Conservation (phyloP, 176 grass and related monocot species). For the Melocanna baccifera region DNA sequence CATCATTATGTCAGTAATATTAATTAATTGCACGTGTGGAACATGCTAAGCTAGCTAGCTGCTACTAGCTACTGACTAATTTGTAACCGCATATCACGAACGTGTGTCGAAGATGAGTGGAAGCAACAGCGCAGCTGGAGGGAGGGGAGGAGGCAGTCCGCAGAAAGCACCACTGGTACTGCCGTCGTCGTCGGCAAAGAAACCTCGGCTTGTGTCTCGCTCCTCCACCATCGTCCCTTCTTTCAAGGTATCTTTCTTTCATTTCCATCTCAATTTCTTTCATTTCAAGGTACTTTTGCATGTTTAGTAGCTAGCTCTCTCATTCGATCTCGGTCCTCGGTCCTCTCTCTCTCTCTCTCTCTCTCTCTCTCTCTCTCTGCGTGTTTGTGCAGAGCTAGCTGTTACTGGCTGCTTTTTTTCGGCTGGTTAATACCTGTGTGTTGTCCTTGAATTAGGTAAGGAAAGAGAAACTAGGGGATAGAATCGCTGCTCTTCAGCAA, state of each 20-base stretch:
- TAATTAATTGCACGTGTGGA: neutral
- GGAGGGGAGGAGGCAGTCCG: neutral
- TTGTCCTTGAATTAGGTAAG: constrained; percentile 59
- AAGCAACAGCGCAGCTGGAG: neutral
- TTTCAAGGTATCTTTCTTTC: constrained; percentile 57
- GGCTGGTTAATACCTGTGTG: neutral
- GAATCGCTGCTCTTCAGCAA: constrained; percentile 94
- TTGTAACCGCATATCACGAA: no score
- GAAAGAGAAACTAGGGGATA: constrained; percentile 97
- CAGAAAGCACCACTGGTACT: neutral
- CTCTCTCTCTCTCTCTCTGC: neutral
- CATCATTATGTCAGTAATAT: neutral
- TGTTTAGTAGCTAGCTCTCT: no score
- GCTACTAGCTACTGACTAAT: neutral
- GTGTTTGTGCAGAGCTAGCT: neutral
- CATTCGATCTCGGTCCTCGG: neutral
- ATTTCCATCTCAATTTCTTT: neutral
- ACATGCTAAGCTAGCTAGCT: neutral
- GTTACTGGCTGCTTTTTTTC: neutral
- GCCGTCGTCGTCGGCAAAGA: constrained; percentile 34
- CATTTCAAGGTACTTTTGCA: neutral
- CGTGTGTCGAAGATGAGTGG: neutral
- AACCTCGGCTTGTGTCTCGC: constrained; percentile 38
- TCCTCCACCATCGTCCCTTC: constrained; percentile 50
- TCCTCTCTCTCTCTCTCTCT: neutral